phyloP scores from a whole-genome alignment of 805 yeast genomes.

The Pichia membranifaciens region DNA sequence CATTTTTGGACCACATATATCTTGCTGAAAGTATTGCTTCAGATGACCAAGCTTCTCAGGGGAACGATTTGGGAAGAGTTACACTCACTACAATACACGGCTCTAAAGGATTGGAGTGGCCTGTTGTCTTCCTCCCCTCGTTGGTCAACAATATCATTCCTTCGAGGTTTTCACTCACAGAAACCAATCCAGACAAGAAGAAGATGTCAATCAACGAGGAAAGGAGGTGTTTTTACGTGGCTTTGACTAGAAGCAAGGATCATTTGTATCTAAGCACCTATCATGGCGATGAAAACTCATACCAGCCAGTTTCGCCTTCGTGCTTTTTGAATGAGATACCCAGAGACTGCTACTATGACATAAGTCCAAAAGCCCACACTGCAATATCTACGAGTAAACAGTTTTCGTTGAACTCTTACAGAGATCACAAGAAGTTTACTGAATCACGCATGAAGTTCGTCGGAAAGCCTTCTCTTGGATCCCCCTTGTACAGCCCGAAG shows the following conservation, averaged over 20 bases:
- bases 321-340: slow-evolving; percentile 6
- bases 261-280: slow-evolving; percentile 22
- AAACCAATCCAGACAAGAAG: slow-evolving; percentile 22
- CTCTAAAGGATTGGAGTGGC: slow-evolving; percentile 95
- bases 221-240: slow-evolving; percentile 80
- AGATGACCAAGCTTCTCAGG: slow-evolving; percentile 6
- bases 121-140: slow-evolving; percentile 78
- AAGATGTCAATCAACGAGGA: slow-evolving; percentile 55
- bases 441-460: background rate
- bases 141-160: slow-evolving; percentile 65
- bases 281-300: background rate
- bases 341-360: background rate
- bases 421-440: background rate
- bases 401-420: background rate
- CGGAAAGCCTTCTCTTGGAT: too few species aligned
- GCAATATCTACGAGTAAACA: background rate
- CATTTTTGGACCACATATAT: slow-evolving; percentile 30
- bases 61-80: slow-evolving; percentile 19
- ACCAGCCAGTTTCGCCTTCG: background rate
- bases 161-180: slow-evolving; percentile 39
- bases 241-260: slow-evolving; percentile 76
- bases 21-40: slow-evolving; percentile 21
- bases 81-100: slow-evolving; percentile 80
- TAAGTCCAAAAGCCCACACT: background rate
- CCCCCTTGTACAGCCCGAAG: background rate